Base-by-base conservation (phyloP, 2,329 filamentous ascomycete genomes). In the Exophiala calicioides region DNA sequence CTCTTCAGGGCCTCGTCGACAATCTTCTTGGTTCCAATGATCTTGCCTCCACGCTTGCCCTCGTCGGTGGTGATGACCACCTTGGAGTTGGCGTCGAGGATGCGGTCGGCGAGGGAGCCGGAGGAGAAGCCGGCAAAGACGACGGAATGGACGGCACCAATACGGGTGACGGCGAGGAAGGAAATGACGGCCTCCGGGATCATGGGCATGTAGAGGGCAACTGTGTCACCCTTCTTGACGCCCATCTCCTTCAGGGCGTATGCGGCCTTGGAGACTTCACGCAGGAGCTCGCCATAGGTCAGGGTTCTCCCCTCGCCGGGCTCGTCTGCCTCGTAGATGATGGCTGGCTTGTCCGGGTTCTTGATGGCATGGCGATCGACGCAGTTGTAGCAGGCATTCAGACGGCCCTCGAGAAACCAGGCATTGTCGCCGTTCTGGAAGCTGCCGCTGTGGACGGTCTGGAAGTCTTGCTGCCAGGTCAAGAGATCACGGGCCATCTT, bases 321-420 rank as follows among this genome's bases (percentile, higher is more conserved):
- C 72, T 98, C 93, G 63, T 98, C 93, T 52, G 90, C 91, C 76
- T 98, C 93, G 76, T 97, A 98, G 74, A 97, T 95, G 72, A 98
- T 95, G 67, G 93, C 93, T 36, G 93, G 83, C 73, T 86, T 89
- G 73, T 97, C 75, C 36, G 93, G 93, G 72, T 95, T 84, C 72
- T 90, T 90, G 72, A 94, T 81, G n/a, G 93, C 93, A 70, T 97
- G 91, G 53, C 93, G 88, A 65, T 98, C 93, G 56, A 98, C 85
- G 65, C 90, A 95, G 77, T 98, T 98, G 82, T 90, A 97, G 20
- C 88, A 93, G 55, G 93, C 93, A 64, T 98, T 98, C 64, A 98
- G 77, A 62, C 85, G 82, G 58, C 93, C 93, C 74, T 96, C 93
- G 52, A 90, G 72, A 66, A 97, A 98, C 91, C 93, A 98, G 55